These are phyloP conservation scores for Calonectria hawksworthii DNA, from an alignment of 2,329 filamentous ascomycete species.

Conservation along the genomic window DNA sequence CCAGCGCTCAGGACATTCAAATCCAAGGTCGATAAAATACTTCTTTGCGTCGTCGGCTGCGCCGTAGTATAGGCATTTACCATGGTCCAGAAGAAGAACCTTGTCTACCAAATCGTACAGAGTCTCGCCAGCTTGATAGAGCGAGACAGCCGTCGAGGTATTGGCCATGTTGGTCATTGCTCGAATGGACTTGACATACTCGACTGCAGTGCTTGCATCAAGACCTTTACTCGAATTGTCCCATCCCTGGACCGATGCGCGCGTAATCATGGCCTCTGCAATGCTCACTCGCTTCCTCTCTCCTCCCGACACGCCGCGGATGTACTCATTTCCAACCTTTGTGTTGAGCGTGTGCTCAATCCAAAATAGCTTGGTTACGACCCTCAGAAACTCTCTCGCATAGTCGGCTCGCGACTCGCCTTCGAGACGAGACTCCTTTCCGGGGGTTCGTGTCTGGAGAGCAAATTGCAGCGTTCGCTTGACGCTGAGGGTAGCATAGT, in stretches of 20 bases:
- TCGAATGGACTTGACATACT: constrained; percentile 75
- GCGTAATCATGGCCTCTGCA: constrained; percentile 73
- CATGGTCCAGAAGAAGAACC: constrained; percentile 80
- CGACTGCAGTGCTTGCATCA: constrained; percentile 80
- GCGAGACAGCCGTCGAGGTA: constrained; percentile 77
- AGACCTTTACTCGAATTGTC: constrained; percentile 81
- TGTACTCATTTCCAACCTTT: constrained; percentile 77
- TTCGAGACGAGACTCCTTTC: constrained; percentile 62
- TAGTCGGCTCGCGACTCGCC: constrained; percentile 71
- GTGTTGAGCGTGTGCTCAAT: constrained; percentile 79
- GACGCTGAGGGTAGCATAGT: constrained; percentile 79
- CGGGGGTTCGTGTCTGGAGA: constrained; percentile 73
- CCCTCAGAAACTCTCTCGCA: constrained; percentile 66
- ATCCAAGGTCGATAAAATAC: constrained; percentile 81
- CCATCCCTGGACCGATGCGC: constrained; percentile 78
- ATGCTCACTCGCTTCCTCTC: constrained; percentile 83
- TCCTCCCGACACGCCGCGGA: constrained; percentile 74
- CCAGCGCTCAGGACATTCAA: constrained; percentile 78
- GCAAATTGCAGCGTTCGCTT: constrained; percentile 77
- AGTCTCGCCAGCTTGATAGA: constrained; percentile 78
- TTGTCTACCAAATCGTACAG: constrained; percentile 81
- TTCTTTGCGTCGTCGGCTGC: constrained; percentile 71
- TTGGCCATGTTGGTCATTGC: constrained; percentile 80
- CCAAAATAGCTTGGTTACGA: constrained; percentile 79
- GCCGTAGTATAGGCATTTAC: constrained; percentile 81